Evolutionary conservation across 1,284 basidiomycete species (phyloP), one percentile per base, ranked within the genome.

Genomic region (Earliella scabrosa): DNA sequence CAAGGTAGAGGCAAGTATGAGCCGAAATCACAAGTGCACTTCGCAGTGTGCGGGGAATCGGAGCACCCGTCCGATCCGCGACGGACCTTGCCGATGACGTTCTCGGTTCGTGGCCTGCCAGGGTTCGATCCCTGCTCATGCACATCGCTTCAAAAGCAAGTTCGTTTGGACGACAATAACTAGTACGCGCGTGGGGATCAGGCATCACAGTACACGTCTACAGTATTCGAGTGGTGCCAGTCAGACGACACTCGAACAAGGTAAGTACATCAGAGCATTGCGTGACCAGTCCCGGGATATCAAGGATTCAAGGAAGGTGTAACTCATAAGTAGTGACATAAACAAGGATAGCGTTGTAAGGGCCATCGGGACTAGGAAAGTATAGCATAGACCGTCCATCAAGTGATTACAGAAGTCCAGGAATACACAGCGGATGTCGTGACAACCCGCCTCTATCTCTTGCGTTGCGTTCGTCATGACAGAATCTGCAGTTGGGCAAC

Each of bases 401-500:
- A 13, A n/a, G 18, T 21, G 38, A n/a, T n/a, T n/a, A n/a, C 27
- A 34, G 36, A 53, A 38, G 44, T 53, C 52, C 52, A 16, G 23
- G n/a, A 40, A 29, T 4, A 16, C 29, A 46, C 8, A 5, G 26
- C 13, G 14, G 11, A n/a, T 18, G 8, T 18, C 44, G 16, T 29
- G 10, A 10, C 26, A 13, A 14, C n/a, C 18, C 20, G 21, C 16
- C 39, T 20, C 14, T 44, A 11, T 14, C 20, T 41, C 21, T 31
- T 6, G 6, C 29, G 29, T n/a, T 16, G 21, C 8, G 11, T 20
- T 23, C 31, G 29, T 71, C 61, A 71, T 58, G 69, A 71, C 23
- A 71, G 56, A 36, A 71, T 63, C 68, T 71, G 21, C n/a, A 14
- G 16, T 35, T 16, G 24, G 45, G 13, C 52, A 67, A 66, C 65